Percentiles rank a stretch among this genome's conserved stretches.
These are phyloP conservation scores for Dunaliella primolecta DNA, from an alignment of 139 green algal species.

Conservation along the genomic window DNA sequence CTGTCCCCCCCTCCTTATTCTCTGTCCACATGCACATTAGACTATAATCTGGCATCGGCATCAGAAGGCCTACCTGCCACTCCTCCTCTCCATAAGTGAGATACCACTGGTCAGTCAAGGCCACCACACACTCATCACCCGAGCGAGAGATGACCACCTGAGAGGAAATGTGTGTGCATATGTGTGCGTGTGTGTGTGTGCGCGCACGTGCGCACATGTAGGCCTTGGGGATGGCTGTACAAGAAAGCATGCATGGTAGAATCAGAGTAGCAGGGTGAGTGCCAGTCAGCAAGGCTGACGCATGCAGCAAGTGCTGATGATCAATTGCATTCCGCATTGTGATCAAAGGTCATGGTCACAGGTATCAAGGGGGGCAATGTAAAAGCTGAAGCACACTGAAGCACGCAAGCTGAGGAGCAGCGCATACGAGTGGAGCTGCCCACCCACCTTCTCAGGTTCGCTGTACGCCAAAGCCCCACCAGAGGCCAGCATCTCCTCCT, in stretches of 20 bases:
- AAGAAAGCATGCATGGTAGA: background rate
- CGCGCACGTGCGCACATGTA: background rate
- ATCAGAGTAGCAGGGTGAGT: background rate
- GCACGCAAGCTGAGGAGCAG: too few relatives aligned
- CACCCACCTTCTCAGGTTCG: slow-evolving; percentile 50
- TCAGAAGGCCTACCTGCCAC: slow-evolving; percentile 49
- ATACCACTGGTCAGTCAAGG: slow-evolving; percentile 97
- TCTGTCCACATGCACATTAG: background rate
- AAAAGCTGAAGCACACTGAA: too few relatives aligned
- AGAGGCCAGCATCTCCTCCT: slow-evolving; percentile 75
- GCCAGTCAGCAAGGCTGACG: too few relatives aligned
- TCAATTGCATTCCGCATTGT: too few relatives aligned
- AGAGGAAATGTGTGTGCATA: background rate
- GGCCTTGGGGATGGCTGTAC: background rate
- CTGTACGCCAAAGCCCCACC: slow-evolving; percentile 83
- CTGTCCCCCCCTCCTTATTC: too few relatives aligned
- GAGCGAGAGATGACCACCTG: slow-evolving; percentile 78
- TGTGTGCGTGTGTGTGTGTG: slow-evolving; percentile 3
- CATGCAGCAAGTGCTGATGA: background rate
- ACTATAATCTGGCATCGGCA: background rate
- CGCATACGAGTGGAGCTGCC: too few relatives aligned
- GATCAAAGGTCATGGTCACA: too few relatives aligned
- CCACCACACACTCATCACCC: slow-evolving; percentile 96
- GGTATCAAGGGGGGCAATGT: too few relatives aligned
- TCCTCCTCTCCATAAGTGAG: slow-evolving; percentile 85